These are phyloP conservation scores for Microdochium paspali DNA, from an alignment of 2,329 filamentous ascomycete species.

Conservation along the genomic window DNA sequence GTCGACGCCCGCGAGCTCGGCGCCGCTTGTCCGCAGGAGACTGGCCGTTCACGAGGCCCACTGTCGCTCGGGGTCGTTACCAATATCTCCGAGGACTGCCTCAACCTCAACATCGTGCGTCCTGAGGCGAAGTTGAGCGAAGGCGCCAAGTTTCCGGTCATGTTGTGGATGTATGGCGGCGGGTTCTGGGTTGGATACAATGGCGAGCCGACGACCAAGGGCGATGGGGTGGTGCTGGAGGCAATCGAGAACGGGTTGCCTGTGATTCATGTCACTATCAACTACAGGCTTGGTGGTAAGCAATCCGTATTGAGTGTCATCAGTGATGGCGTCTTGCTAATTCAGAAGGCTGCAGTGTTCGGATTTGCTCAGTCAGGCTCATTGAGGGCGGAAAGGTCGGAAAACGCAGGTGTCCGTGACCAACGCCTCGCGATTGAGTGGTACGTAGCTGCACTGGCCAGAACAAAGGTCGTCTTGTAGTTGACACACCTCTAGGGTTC, in stretches of 20 bases:
- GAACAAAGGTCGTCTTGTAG: background rate
- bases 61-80: slow-evolving; percentile 25
- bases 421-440: slow-evolving; percentile 26
- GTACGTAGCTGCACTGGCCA: background rate
- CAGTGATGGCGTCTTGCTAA: background rate
- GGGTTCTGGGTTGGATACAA: slow-evolving; percentile 14
- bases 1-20: slow-evolving; percentile 29
- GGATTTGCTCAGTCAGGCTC: slow-evolving; percentile 8
- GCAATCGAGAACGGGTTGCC: slow-evolving; percentile 25
- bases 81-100: slow-evolving; percentile 19
- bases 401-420: slow-evolving; percentile 31
- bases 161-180: slow-evolving; percentile 19
- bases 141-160: slow-evolving; percentile 16
- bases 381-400: slow-evolving; percentile 5
- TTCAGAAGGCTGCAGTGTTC: slow-evolving; percentile 6
- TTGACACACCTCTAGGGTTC: slow-evolving; percentile 16
- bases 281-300: slow-evolving; percentile 9
- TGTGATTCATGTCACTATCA: slow-evolving; percentile 15
- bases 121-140: slow-evolving; percentile 11
- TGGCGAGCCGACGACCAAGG: slow-evolving; percentile 18
- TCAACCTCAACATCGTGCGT: slow-evolving; percentile 18
- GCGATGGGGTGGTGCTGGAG: slow-evolving; percentile 28
- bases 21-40: slow-evolving; percentile 32
- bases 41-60: slow-evolving; percentile 17
- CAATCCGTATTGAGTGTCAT: background rate